A percentile compares a stretch with the other conserved stretches of the same genome.
Conservation (phyloP, 257 asterid species). For the Eustoma russellianum region DNA sequence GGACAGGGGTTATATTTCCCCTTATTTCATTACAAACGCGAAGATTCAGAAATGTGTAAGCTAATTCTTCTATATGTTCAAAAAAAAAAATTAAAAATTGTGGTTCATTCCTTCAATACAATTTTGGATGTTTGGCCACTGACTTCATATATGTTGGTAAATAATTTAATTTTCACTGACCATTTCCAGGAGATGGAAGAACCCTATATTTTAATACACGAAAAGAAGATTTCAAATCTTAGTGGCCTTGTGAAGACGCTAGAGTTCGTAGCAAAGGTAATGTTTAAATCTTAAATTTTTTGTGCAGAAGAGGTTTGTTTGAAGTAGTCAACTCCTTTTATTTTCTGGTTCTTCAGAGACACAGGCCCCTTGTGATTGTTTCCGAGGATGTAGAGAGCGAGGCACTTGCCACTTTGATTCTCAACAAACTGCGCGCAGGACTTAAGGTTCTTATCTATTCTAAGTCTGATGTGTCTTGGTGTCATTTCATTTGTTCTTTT, state of each 20-base stretch:
- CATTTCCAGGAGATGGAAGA: constrained; percentile 72
- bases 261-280: constrained; percentile 83
- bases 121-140: background rate
- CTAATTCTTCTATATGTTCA: background rate
- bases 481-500: background rate
- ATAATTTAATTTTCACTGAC: background rate
- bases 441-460: constrained; percentile 41
- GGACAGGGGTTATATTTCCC: constrained; percentile 91
- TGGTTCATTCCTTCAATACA: background rate
- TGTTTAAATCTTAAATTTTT: background rate
- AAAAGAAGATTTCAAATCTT: constrained; percentile 80
- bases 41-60: constrained; percentile 96
- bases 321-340: background rate
- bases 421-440: constrained; percentile 95
- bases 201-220: constrained; percentile 74
- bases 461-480: background rate
- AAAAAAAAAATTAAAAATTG: too few species aligned
- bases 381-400: constrained; percentile 95
- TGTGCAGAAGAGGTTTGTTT: background rate
- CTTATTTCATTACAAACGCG: constrained; percentile 82
- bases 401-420: constrained; percentile 86
- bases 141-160: background rate
- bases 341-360: constrained; percentile 36
- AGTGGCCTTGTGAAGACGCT: constrained; percentile 66
- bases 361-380: constrained; percentile 74